phyloP scores from a whole-genome alignment of 371 early-diverging fungal species.

The Mortierella sp. region DNA sequence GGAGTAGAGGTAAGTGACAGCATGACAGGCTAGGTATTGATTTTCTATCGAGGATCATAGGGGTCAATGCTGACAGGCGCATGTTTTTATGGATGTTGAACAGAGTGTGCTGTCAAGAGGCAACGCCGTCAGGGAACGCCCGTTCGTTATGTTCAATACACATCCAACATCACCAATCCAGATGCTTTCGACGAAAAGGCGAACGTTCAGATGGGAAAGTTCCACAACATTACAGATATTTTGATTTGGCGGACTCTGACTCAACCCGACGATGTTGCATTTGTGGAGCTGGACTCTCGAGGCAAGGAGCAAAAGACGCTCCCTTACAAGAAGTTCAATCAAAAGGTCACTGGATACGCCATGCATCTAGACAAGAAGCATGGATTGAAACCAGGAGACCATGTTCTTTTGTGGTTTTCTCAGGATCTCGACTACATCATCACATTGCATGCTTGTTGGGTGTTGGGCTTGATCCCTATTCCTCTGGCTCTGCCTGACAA shows the following conservation, averaged over 20 bases:
- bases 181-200: constrained; percentile 74
- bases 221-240: constrained; percentile 74
- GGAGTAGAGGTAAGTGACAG: constrained; percentile 44
- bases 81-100: too few relatives aligned
- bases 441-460: constrained; percentile 83
- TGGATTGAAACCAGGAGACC: constrained; percentile 63
- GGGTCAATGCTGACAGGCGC: too few relatives aligned
- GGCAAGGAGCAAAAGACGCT: constrained; percentile 71
- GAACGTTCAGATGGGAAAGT: constrained; percentile 67
- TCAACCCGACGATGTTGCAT: constrained; percentile 75
- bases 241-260: constrained; percentile 76
- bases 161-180: constrained; percentile 72
- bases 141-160: constrained; percentile 64
- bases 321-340: constrained; percentile 76
- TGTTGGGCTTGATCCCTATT: constrained; percentile 78
- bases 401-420: constrained; percentile 73
- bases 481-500: constrained; percentile 76
- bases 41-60: too few relatives aligned
- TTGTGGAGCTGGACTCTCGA: constrained; percentile 64
- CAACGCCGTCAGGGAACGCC: constrained; percentile 43
- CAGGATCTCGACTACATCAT: constrained; percentile 78
- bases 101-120: constrained; percentile 43
- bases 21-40: too few relatives aligned
- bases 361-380: constrained; percentile 68
- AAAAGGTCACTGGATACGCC: constrained; percentile 73